Base-by-base conservation (phyloP, 1,139 yeast genomes). In the Debaryomycetaceae sp. region DNA sequence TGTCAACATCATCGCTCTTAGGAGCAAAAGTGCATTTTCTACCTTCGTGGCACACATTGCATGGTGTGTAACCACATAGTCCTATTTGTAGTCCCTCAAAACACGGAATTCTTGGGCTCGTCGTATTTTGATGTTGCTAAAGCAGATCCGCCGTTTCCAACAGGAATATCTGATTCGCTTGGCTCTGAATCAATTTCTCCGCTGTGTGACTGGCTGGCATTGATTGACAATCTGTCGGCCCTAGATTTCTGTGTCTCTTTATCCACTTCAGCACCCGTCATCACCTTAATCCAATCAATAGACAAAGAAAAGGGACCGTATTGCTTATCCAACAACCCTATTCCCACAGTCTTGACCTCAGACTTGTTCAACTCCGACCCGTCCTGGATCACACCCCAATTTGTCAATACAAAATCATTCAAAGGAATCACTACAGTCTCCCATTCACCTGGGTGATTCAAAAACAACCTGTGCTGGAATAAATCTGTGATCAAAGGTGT, bases 351-450 rank as follows among this genome's bases (percentile, higher is more conserved):
- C 51, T 83, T 81, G 40, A 87, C 78, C 49, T 79, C 79, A 26
- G 78, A 70, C 51, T 78, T 78, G 56, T 86, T 84, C 56, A 87
- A 55, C 46, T 70, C 76, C 41, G 67, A 61, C 17, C 81, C 81
- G 47, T 82, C 86, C 64, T 84, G 92, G 42, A 87, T 81, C 24
- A 78, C 79, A 7, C 95, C 95, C 76, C 87, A 81, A 55, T 85
- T 86, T 26, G 95, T 87, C 64, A 87, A 71, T 41, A 87, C 91
- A 61, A 87, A 86, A 54, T 84, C 91, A 48, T 80, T 74, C 41
- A 87, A 67, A 37, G 94, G 89, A 31, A 87, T 81, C 30, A 82
- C 78, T 29, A 87, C 88, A 1, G 88, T 83, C 56, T 87, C 95
- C 95, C 95, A 87, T 47, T 79, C 73, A 3, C 91, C 91, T 0